Conservation (phyloP, 2,329 filamentous ascomycete species). For the Sarocladiaceae sp. region DNA sequence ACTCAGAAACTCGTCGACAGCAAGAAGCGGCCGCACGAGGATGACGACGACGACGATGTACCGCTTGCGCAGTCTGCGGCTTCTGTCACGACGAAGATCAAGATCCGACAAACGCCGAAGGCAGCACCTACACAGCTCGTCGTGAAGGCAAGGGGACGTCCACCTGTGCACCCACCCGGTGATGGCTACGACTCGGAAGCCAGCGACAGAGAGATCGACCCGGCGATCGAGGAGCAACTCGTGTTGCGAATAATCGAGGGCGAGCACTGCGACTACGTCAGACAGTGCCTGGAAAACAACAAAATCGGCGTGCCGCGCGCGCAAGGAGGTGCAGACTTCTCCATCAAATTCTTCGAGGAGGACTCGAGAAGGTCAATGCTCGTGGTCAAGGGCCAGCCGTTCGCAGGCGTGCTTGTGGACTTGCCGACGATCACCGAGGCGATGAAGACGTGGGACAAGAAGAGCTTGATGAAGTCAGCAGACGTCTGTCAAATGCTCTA, state of each 20-base stretch:
- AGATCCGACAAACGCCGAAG: slow-evolving; percentile 35
- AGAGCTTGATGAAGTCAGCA: slow-evolving; percentile 79
- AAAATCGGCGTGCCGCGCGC: slow-evolving; percentile 62
- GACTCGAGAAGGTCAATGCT: slow-evolving; percentile 70
- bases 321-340: slow-evolving; percentile 68
- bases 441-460: slow-evolving; percentile 91
- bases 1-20: slow-evolving; percentile 49
- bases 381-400: slow-evolving; percentile 61
- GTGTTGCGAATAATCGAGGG: slow-evolving; percentile 84
- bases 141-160: slow-evolving; percentile 60
- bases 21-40: slow-evolving; percentile 56
- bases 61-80: slow-evolving; percentile 19
- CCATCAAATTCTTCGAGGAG: slow-evolving; percentile 70
- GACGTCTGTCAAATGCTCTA: slow-evolving; percentile 88
- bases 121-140: slow-evolving; percentile 30
- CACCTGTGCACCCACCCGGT: slow-evolving; percentile 64
- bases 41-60: slow-evolving; percentile 41
- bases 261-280: slow-evolving; percentile 77
- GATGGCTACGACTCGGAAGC: slow-evolving; percentile 96
- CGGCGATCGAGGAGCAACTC: slow-evolving; percentile 83
- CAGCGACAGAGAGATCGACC: slow-evolving; percentile 81
- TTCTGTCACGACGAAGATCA: slow-evolving; percentile 46
- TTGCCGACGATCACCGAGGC: slow-evolving; percentile 81
- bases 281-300: slow-evolving; percentile 67
- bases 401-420: slow-evolving; percentile 75